Conservation (phyloP, 163 green algal genomes). For the Volvox carteri region DNA sequence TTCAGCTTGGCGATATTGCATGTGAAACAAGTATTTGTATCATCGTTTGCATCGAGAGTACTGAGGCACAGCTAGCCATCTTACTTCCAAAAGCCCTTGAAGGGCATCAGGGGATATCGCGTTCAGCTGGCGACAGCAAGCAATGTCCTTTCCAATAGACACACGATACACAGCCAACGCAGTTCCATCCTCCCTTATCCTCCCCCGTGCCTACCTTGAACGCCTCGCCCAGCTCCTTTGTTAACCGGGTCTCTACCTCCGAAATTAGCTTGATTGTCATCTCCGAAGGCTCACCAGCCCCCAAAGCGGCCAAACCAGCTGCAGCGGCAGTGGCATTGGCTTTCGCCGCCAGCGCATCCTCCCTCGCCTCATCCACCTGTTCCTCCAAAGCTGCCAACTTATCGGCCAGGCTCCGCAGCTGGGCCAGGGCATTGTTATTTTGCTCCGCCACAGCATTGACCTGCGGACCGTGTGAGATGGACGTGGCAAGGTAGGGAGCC, state of each 20-base stretch:
- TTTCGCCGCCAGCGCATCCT: neutral
- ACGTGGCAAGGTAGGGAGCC: no score
- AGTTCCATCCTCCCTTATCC: neutral
- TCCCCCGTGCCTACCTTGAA: constrained; percentile 20
- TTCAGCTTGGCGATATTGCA: no score
- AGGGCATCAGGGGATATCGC: no score
- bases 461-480: neutral
- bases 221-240: constrained; percentile 28
- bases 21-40: no score
- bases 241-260: constrained; percentile 11
- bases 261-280: neutral
- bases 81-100: no score
- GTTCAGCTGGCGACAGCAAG: neutral
- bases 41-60: no score
- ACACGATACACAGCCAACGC: no score
- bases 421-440: neutral
- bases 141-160: neutral
- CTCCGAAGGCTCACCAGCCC: neutral
- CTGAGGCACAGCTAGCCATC: no score
- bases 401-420: neutral
- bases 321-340: neutral
- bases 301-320: neutral
- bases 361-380: neutral
- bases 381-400: constrained; percentile 5
- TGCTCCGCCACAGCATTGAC: constrained; percentile 22